Evolutionary conservation across 352 stramenopile genomes (phyloP).

Genomic region (Halophytophthora batemanensis): DNA sequence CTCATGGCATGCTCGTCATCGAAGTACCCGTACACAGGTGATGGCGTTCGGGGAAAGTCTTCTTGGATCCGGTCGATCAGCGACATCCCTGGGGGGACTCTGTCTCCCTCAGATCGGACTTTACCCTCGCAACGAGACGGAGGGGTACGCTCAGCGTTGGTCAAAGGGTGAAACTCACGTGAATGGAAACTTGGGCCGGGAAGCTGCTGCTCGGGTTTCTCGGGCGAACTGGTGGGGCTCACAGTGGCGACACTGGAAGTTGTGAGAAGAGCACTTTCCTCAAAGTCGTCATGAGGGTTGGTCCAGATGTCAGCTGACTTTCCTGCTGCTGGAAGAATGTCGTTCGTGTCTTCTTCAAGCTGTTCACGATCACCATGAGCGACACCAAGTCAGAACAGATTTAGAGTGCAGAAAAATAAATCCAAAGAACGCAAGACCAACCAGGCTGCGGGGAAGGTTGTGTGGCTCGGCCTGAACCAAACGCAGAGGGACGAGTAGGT

Average conservation of each 20-base stretch:
- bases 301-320: conserved; percentile 31
- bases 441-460: conserved; percentile 19
- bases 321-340: conserved; percentile 7
- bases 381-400: conserved; percentile 5
- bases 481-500: conserved; percentile 4
- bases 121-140: conserved; percentile 17
- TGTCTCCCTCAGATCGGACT: conserved; percentile 11
- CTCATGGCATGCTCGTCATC: conserved; percentile 11
- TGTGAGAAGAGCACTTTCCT: conserved; percentile 14
- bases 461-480: conserved; percentile 15
- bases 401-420: conserved; percentile 1
- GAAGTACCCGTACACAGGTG: conserved; percentile 49
- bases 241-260: conserved; percentile 1
- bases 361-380: conserved; percentile 5
- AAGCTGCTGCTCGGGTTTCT: conserved; percentile 22
- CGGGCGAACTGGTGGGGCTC: conserved; percentile 29
- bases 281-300: conserved; percentile 27
- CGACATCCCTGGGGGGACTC: conserved; percentile 40
- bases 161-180: conserved; percentile 14
- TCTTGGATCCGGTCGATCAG: conserved; percentile 79
- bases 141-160: conserved; percentile 2
- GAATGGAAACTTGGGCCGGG: conserved; percentile 13
- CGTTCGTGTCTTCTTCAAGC: conserved; percentile 10
- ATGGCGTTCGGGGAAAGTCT: conserved; percentile 73
- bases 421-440: conserved; percentile 9